phyloP scores from a whole-genome alignment of 2,329 filamentous ascomycete species.

The Verticillium alfalfae region DNA sequence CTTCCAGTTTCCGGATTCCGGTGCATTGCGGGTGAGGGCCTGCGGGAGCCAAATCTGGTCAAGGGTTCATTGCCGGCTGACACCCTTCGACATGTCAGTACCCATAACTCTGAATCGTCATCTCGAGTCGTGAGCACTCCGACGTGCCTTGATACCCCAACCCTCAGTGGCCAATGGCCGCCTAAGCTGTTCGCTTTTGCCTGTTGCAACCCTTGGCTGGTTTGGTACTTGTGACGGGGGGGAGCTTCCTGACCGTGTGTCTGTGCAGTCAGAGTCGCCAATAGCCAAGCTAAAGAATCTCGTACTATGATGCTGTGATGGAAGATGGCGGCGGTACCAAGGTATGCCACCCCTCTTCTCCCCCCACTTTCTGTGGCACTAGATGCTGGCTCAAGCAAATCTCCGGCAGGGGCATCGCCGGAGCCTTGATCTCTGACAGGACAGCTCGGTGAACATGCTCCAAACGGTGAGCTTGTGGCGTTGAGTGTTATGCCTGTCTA shows the following conservation, averaged over 20 bases:
- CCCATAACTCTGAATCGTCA: background rate
- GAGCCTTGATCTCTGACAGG: background rate
- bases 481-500: background rate
- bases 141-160: background rate
- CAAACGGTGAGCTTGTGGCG: slow-evolving; percentile 3
- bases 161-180: background rate
- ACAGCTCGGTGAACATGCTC: slow-evolving; percentile 1
- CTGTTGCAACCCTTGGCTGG: background rate
- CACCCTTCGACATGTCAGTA: background rate
- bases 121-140: background rate
- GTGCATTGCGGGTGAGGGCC: background rate
- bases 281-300: background rate
- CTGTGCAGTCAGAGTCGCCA: background rate
- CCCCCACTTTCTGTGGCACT: background rate
- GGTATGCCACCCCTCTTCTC: too few relatives aligned
- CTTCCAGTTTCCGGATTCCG: background rate
- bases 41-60: background rate
- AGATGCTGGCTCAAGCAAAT: slow-evolving; percentile 1
- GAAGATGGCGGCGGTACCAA: background rate
- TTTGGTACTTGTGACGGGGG: background rate
- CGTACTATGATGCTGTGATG: background rate
- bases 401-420: slow-evolving; percentile 1
- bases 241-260: background rate
- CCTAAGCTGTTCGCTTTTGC: background rate
- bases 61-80: background rate